A percentile compares a stretch with the other conserved stretches of the same genome.
Conservation (phyloP, 352 stramenopile genomes). For the Phytophthora multivora region DNA sequence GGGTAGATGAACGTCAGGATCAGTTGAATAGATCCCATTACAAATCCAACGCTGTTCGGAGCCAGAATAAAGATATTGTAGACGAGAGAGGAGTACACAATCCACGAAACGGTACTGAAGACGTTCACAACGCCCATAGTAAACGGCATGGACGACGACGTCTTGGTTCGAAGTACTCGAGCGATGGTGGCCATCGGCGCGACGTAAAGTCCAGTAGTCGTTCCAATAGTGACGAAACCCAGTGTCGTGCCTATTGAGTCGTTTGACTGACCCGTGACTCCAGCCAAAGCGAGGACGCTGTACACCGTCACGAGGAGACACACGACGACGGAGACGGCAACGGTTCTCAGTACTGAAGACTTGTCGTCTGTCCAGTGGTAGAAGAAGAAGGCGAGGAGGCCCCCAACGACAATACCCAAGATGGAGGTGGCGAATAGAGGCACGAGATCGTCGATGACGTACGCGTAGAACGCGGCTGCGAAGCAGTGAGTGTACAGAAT, state of each 20-base stretch:
- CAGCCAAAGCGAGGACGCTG: constrained; percentile 26
- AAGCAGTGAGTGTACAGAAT: constrained; percentile 30
- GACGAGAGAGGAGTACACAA: neutral
- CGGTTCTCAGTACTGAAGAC: neutral
- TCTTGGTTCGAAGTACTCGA: constrained; percentile 27
- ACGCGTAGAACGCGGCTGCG: constrained; percentile 25
- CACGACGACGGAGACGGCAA: neutral
- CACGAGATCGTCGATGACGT: constrained; percentile 21
- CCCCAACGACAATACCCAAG: constrained; percentile 16
- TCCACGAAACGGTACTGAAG: constrained; percentile 15
- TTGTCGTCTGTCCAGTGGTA: constrained; percentile 18
- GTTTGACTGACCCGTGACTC: constrained; percentile 17
- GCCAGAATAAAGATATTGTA: constrained; percentile 35
- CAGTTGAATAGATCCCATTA: constrained; percentile 37
- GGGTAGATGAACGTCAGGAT: constrained; percentile 46
- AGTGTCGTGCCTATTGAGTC: constrained; percentile 30
- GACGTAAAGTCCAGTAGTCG: constrained; percentile 49
- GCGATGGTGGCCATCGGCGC: constrained; percentile 55
- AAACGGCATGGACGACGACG: constrained; percentile 24
- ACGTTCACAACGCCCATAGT: constrained; percentile 24
- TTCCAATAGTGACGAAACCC: constrained; percentile 47
- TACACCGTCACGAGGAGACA: constrained; percentile 30
- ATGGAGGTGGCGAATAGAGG: constrained; percentile 22
- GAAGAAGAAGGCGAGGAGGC: constrained; percentile 18
- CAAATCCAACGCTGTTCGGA: constrained; percentile 32